Evolutionary conservation across 352 stramenopile genomes (phyloP), one percentile per base, ranked within the genome.

Genomic region (Pythium inflatum): DNA sequence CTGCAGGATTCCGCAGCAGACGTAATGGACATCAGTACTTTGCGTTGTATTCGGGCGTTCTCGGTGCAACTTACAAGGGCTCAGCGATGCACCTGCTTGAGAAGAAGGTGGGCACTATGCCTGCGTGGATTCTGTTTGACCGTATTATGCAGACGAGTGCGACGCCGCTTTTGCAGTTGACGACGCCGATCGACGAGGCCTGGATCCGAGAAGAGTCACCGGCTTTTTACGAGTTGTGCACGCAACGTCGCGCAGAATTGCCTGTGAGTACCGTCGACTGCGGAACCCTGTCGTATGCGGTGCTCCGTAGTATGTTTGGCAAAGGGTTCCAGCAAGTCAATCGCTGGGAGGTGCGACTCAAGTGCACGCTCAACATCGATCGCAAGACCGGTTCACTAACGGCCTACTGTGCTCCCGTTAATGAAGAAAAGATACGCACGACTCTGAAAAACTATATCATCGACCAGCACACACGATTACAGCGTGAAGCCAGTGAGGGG

Each of bases 361-460:
- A 70, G 55, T 71, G 71, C 56, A 77, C 49, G 16, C 41, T 77
- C 13, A 59, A 25, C 27, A 46, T 77, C 30, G 66, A 74, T 22
- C 49, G 31, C 24, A 61, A 68, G 18, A 49, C 9, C 8, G 55
- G 62, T 24, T 54, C 40, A 8, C 30, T 76, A 11, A 34, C 58
- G 7, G 53, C 65, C 0, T 69, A 66, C n/a, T 76, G 56, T 60
- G 64, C 69, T 9, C 69, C 69, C 5, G 11, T 62, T 14, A 49
- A 72, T 43, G 40, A 64, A 20, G 56, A 30, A 3, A 27, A 65
- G 24, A 60, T 76, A 25, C 22, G 49, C 31, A 28, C 36, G 5
- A 60, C 56, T 25, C 13, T 72, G 5, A 48, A 66, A 4, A 45
- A 16, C 1, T 13, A 56, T 3, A 43, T 72, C 38, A 46, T 24